Conservation (phyloP, 208 protist genomes). For the Angomonas deanei region DNA sequence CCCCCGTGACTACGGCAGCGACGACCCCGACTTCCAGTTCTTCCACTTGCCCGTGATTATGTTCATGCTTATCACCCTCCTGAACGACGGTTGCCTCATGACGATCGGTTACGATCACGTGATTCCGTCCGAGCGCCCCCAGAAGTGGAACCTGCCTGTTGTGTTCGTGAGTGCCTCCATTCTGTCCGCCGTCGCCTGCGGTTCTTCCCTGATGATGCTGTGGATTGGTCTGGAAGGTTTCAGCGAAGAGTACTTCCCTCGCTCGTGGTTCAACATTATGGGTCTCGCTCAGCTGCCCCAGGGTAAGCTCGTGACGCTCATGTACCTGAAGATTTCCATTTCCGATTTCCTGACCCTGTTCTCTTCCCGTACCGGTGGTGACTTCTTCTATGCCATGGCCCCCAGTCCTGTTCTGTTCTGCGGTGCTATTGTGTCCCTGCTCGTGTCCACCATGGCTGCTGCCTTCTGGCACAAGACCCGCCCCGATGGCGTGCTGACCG, state of each 20-base stretch:
- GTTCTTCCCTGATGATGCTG: slow-evolving; percentile 64
- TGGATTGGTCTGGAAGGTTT: slow-evolving; percentile 52
- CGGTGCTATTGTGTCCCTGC: slow-evolving; percentile 58
- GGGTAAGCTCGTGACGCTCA: slow-evolving; percentile 73
- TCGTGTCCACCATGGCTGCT: slow-evolving; percentile 64
- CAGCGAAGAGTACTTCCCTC: slow-evolving; percentile 29
- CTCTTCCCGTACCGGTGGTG: slow-evolving; percentile 70
- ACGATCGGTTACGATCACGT: slow-evolving; percentile 73
- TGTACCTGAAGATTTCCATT: slow-evolving; percentile 89
- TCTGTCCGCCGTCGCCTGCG: slow-evolving; percentile 54
- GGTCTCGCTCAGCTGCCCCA: slow-evolving; percentile 56
- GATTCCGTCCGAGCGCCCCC: slow-evolving; percentile 37
- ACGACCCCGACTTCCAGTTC: slow-evolving; percentile 59
- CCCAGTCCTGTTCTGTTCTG: slow-evolving; percentile 55
- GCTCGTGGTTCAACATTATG: slow-evolving; percentile 53
- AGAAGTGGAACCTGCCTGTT: slow-evolving; percentile 63
- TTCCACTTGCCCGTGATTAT: slow-evolving; percentile 86
- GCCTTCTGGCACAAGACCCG: slow-evolving; percentile 58
- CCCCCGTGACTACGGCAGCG: slow-evolving; percentile 57
- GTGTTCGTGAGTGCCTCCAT: slow-evolving; percentile 57
- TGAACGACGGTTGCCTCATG: slow-evolving; percentile 77
- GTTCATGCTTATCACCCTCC: slow-evolving; percentile 90
- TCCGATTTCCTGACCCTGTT: slow-evolving; percentile 90
- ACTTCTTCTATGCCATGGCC: slow-evolving; percentile 65
- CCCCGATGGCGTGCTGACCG: slow-evolving; percentile 54